Base-by-base conservation (phyloP, 1,284 basidiomycete species). In the Melampsora abietis-canadensis region DNA sequence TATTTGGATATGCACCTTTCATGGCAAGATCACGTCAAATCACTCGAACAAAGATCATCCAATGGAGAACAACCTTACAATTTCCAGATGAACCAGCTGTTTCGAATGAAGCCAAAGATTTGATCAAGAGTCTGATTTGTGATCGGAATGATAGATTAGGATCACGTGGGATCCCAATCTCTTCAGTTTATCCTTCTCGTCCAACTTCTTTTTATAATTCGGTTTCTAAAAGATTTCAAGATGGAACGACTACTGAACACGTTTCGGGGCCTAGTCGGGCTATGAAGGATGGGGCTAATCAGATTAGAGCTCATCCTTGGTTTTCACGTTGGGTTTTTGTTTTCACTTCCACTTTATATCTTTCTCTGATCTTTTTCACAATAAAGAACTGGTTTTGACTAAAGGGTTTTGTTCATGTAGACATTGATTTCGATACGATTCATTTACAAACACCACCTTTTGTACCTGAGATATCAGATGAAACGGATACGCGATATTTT, bases 101-200 rank as follows among this genome's bases (percentile, higher is more conserved):
- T 72, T 93, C 92, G 34, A 87, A 87, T 78, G 91, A 94, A 82
- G 94, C 89, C 47, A 86, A 92, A 77, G 89, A 90, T 83, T 85
- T 97, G 79, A 92, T 98, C 86, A 86, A 89, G 78, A 87, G 88
- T 76, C 86, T 98, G 21, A 87, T 97, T 44, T 97, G 95, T 82
- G 94, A 98, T 82, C 89, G 92, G 5, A 92, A 95, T 82, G 93
- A 97, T 81, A 88, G 94, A 44, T 85, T 98, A 44, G 94, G 94
- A 24, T 80, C 78, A 76, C 24, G 65, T 82, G 2, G 80, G 24
- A 75, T 75, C 27, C 63, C 68, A 15, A 77, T 54, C 51, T 54
- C 84, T 80, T 76, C 77, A 76, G 77, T 64, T 19, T 62, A 12
- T 65, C 31, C 46, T 17, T 27, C 40, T 51, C 74, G 51, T 37